Base-by-base conservation (phyloP, 2,329 filamentous ascomycete genomes). In the Cordyceps cicadae region DNA sequence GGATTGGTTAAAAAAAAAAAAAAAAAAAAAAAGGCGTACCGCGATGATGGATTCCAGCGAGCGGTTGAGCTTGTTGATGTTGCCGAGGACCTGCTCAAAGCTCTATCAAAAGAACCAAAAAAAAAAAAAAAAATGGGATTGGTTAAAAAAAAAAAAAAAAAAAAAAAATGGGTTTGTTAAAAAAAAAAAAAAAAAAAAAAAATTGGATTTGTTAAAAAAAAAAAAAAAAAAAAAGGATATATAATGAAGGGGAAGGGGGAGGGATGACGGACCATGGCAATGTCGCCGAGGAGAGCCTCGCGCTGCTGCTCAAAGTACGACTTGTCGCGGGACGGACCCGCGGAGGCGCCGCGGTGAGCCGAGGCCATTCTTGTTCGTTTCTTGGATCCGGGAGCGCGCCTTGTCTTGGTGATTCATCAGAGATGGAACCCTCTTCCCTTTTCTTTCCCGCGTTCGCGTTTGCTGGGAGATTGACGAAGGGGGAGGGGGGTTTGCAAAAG, bases 41-140 rank as follows among this genome's bases (percentile, higher is more conserved):
- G 91, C 87, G 62, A 95, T 92, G 21, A 97, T 88, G 60, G 92
- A 89, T 75, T 99, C 93, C 19, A 99, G 79, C 45, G 88, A 93
- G 39, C 93, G 87, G 73, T 97, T 99, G 62, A 99, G 77, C 68
- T 92, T 92, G 76, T 97, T 99, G 74, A 97, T 91, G 70, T 96
- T 97, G 68, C 92, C 89, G 11, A 99, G 87, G 62, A 96, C 92
- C 69, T 94, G 87, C 69, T 97, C 94, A 71, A 99, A 84, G 73
- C 79, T 85, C 84, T 87, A 65, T n/a, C n/a, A n/a, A n/a, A n/a
- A n/a, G n/a, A n/a, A 29, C 26, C 3, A 29, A 29, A 29, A 29
- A 29, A 6, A 29, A 29, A 29, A 29, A 29, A 29, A 29, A 29
- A 6, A n/a, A n/a, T n/a, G n/a, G n/a, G n/a, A n/a, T n/a, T n/a